A percentile compares a stretch with the other conserved stretches of the same genome.
Conservation (phyloP, 2,329 filamentous ascomycete species). For the Trichoderma breve region DNA sequence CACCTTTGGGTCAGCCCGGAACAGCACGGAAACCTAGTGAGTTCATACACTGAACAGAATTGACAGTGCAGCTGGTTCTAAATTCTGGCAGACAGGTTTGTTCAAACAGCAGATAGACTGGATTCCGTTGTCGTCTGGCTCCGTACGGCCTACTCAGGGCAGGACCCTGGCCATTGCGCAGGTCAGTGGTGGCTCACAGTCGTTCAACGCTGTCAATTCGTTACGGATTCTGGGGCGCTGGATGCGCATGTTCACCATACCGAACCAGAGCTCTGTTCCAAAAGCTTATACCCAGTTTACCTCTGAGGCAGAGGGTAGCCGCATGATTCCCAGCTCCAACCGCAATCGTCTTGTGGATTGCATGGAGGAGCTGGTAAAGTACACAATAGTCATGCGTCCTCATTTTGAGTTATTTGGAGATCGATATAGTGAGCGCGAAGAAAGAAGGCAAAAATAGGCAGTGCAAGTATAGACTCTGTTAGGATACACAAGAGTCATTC, state of each 20-base stretch:
- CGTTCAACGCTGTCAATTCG: neutral
- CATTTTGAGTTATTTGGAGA: neutral
- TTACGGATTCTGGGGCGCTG: neutral
- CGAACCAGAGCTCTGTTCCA: conserved; percentile 63
- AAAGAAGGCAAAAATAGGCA: neutral
- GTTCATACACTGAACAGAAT: neutral
- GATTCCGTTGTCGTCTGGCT: neutral
- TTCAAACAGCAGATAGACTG: neutral
- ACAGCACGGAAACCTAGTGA: neutral
- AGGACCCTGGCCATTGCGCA: neutral
- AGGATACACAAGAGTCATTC: neutral
- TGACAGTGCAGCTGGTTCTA: neutral
- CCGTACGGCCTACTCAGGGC: neutral
- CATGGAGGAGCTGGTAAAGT: conserved; percentile 61
- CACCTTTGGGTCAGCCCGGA: neutral
- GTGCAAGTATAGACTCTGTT: neutral
- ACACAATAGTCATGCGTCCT: neutral
- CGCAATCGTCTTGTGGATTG: conserved; percentile 62
- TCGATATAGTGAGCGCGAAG: neutral
- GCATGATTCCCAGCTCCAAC: conserved; percentile 55
- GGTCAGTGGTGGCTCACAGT: neutral
- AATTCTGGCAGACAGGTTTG: neutral
- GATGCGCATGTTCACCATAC: neutral
- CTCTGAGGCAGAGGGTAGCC: conserved; percentile 47
- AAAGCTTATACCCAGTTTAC: conserved; percentile 61